These are phyloP conservation scores for Misopates orontium DNA, from an alignment of 257 asterid genomes.

Conservation along the genomic window DNA sequence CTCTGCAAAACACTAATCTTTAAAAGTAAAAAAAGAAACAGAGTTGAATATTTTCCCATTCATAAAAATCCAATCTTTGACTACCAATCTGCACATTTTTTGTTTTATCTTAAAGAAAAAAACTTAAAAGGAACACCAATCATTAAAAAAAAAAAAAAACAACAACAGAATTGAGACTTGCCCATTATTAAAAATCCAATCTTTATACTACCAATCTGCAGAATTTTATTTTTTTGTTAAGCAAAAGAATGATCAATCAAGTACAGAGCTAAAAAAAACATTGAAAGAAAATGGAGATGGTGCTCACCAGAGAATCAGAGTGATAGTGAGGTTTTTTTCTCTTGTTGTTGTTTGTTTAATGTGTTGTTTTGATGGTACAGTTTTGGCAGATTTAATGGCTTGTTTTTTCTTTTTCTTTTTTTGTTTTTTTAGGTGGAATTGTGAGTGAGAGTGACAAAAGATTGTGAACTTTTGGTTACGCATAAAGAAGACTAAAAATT, in stretches of 20 bases:
- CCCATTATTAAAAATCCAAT: too few relatives aligned
- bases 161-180: not conserved
- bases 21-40: not conserved
- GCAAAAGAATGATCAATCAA: too few relatives aligned
- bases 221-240: too few relatives aligned
- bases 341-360: not conserved
- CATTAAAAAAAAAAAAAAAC: too few relatives aligned
- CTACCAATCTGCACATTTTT: not conserved
- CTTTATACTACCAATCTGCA: too few relatives aligned
- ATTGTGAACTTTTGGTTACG: conserved; percentile 24
- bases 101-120: too few relatives aligned
- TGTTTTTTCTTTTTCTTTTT: conserved; percentile 5
- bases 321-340: not conserved
- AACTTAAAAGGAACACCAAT: too few relatives aligned
- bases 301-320: conserved; percentile 21
- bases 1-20: not conserved
- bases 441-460: conserved; percentile 25
- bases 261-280: not conserved
- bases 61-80: conserved; percentile 5
- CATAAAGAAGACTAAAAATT: not conserved
- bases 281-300: not conserved
- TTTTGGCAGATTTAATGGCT: conserved; percentile 26
- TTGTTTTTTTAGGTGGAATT: too few relatives aligned
- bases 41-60: not conserved
- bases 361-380: not conserved